Evolutionary conservation across 352 stramenopile genomes (phyloP).

Genomic region (Pelagophyceae sp.): DNA sequence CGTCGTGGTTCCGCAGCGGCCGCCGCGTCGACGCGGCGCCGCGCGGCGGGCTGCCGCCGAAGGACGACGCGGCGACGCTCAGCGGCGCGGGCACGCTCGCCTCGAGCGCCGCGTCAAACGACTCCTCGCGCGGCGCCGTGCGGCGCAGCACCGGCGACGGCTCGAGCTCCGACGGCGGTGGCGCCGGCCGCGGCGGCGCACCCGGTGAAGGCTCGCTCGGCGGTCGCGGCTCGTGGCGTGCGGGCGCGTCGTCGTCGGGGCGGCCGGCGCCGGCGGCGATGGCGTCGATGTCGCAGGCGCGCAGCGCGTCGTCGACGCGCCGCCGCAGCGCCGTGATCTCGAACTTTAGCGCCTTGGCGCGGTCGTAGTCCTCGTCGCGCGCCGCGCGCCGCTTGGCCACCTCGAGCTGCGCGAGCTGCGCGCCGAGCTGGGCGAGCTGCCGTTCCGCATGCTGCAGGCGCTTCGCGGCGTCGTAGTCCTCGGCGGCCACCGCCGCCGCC

Average conservation of each 20-base stretch:
- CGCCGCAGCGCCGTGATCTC: conserved; percentile 63
- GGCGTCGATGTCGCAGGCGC: background rate
- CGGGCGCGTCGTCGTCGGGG: too few relatives aligned
- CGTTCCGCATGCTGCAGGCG: conserved; percentile 53
- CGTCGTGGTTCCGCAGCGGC: too few relatives aligned
- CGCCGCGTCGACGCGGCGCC: too few relatives aligned
- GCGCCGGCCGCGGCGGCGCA: background rate
- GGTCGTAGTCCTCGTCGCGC: conserved; percentile 71
- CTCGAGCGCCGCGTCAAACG: too few relatives aligned
- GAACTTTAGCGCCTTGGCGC: conserved; percentile 69
- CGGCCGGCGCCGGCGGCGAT: too few relatives aligned
- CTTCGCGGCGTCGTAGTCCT: conserved; percentile 69
- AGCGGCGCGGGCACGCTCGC: too few relatives aligned
- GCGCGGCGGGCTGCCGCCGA: too few relatives aligned
- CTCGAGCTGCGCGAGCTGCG: conserved; percentile 61
- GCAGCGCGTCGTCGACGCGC: conserved; percentile 14
- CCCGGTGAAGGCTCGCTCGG: too few relatives aligned
- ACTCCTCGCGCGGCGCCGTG: too few relatives aligned
- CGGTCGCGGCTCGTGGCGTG: too few relatives aligned
- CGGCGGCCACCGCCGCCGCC: conserved; percentile 62
- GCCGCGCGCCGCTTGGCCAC: conserved; percentile 68
- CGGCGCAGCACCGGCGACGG: background rate
- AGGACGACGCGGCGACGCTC: too few relatives aligned
- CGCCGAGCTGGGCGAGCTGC: conserved; percentile 41
- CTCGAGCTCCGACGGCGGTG: background rate